Conservation (phyloP, 805 yeast genomes). For the Suhomyces sp. region DNA sequence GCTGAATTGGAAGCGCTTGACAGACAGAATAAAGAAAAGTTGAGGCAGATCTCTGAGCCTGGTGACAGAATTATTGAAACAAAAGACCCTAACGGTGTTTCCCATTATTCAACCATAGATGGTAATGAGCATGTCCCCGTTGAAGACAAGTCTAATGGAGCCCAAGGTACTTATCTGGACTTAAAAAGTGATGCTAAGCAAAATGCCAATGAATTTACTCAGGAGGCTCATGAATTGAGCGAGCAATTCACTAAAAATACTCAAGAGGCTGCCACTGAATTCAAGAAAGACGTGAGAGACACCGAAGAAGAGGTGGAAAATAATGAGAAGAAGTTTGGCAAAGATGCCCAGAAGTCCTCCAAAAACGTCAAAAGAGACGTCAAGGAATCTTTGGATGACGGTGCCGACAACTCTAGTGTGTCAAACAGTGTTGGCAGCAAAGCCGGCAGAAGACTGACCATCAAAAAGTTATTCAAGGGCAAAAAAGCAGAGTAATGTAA, state of each 20-base stretch:
- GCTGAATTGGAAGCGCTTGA: conserved; percentile 22
- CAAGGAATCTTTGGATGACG: conserved; percentile 2
- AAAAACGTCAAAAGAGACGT: not conserved
- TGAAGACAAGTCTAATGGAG: not conserved
- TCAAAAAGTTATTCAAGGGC: conserved; percentile 13
- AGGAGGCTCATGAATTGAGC: not conserved
- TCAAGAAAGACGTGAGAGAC: not conserved
- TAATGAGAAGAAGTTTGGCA: not conserved
- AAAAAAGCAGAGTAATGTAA: conserved; percentile 6
- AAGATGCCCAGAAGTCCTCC: not conserved
- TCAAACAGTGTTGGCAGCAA: conserved; percentile 5
- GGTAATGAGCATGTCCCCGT: conserved; percentile 25
- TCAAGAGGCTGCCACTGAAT: not conserved
- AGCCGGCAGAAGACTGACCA: conserved; percentile 6
- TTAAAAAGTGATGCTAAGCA: not conserved
- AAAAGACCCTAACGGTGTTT: conserved; percentile 11
- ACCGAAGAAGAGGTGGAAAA: not conserved
- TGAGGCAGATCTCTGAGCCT: conserved; percentile 15
- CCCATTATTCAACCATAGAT: conserved; percentile 34
- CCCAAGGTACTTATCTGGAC: not conserved
- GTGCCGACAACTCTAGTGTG: conserved; percentile 1
- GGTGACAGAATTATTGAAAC: conserved; percentile 16
- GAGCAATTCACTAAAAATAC: not conserved
- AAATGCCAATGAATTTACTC: not conserved
- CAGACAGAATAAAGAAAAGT: conserved; percentile 9